Conservation (phyloP, 2,329 filamentous ascomycete species). For the Tolypocladium tropicale region DNA sequence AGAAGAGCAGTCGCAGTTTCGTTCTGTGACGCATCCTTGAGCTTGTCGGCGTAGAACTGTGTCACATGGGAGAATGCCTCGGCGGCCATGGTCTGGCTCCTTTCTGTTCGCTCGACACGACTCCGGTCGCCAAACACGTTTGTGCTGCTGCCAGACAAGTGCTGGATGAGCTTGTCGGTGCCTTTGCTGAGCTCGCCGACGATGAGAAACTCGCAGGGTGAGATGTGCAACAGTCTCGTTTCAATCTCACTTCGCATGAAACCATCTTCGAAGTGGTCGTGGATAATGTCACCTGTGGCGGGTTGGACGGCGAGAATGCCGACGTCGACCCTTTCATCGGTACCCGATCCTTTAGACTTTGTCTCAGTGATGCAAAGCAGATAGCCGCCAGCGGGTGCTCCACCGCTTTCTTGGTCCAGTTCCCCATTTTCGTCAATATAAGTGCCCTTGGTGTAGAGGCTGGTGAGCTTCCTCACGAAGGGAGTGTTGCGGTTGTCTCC, state of each 20-base stretch:
- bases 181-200: slow-evolving; percentile 84
- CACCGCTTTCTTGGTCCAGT: slow-evolving; percentile 42
- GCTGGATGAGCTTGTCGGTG: slow-evolving; percentile 83
- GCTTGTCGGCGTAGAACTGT: slow-evolving; percentile 81
- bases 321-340: slow-evolving; percentile 87
- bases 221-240: slow-evolving; percentile 88
- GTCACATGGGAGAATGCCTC: slow-evolving; percentile 84
- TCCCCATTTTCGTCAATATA: slow-evolving; percentile 92
- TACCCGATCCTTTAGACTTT: slow-evolving; percentile 66
- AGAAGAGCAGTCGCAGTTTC: slow-evolving; percentile 55
- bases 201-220: slow-evolving; percentile 88
- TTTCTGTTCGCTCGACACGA: slow-evolving; percentile 69
- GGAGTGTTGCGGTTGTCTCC: slow-evolving; percentile 91
- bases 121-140: slow-evolving; percentile 90
- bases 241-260: slow-evolving; percentile 97
- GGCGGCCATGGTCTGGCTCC: slow-evolving; percentile 69
- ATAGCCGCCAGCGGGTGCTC: slow-evolving; percentile 62
- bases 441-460: slow-evolving; percentile 95
- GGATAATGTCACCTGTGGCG: slow-evolving; percentile 89
- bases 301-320: slow-evolving; percentile 92
- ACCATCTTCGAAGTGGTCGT: slow-evolving; percentile 91
- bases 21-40: slow-evolving; percentile 51
- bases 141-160: slow-evolving; percentile 78
- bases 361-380: slow-evolving; percentile 86
- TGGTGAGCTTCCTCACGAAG: slow-evolving; percentile 87